Percentiles rank a stretch among this genome's conserved stretches.
Conservation (phyloP, 148 eudicot genomes). For the Vaccinium myrtillus region DNA sequence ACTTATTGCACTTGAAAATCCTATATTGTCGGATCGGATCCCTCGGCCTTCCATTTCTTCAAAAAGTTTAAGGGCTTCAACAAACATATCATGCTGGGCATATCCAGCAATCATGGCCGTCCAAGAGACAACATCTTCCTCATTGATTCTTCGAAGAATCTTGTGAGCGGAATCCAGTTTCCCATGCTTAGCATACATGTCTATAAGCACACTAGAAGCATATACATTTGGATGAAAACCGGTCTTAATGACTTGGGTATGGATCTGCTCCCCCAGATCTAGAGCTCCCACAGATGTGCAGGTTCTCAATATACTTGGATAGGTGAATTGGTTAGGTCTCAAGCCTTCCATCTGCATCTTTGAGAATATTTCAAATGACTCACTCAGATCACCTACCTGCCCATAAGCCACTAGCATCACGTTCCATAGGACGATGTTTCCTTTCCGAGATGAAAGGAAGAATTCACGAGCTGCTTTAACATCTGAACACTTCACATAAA, state of each 20-base stretch:
- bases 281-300: constrained; percentile 73
- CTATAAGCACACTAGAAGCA: constrained; percentile 81
- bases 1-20: constrained; percentile 82
- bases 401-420: constrained; percentile 93
- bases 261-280: constrained; percentile 85
- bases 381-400: constrained; percentile 58
- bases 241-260: constrained; percentile 71
- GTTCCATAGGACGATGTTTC: constrained; percentile 85
- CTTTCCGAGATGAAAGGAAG: constrained; percentile 59
- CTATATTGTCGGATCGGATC: constrained; percentile 71
- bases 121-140: constrained; percentile 37
- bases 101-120: constrained; percentile 75
- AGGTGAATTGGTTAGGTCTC: constrained; percentile 88
- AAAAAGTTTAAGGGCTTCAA: constrained; percentile 71
- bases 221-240: constrained; percentile 85
- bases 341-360: constrained; percentile 66
- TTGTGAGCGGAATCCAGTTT: constrained; percentile 55
- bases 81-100: constrained; percentile 63
- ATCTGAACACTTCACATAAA: constrained; percentile 88
- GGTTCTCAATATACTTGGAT: constrained; percentile 82
- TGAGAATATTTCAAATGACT: constrained; percentile 51
- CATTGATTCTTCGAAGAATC: constrained; percentile 61
- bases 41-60: constrained; percentile 67
- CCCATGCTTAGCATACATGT: constrained; percentile 91
- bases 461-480: constrained; percentile 61